phyloP scores from a whole-genome alignment of 768 basidiomycete genomes.

The Sutorius australiensis region DNA sequence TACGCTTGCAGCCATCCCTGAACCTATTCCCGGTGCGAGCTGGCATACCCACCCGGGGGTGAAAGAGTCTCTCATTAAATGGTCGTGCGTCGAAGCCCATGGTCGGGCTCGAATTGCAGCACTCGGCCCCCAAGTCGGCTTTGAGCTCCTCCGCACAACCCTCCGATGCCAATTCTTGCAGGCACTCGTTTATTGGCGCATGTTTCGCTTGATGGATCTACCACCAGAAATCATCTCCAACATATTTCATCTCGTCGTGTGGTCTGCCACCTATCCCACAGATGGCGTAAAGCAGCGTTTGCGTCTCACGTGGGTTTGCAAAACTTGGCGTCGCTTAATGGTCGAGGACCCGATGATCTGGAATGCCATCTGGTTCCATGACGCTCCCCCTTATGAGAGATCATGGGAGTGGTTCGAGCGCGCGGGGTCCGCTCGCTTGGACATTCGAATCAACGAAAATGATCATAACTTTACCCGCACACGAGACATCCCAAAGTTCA shows the following conservation, averaged over 20 bases:
- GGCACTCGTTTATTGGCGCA: slow-evolving; percentile 33
- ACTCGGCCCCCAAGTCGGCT: slow-evolving; percentile 19
- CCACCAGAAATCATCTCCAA: slow-evolving; percentile 63
- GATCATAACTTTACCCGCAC: slow-evolving; percentile 24
- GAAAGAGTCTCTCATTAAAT: slow-evolving; percentile 7
- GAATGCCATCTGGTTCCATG: slow-evolving; percentile 65
- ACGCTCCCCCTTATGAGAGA: slow-evolving; percentile 45
- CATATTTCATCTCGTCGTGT: slow-evolving; percentile 59
- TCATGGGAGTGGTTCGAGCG: slow-evolving; percentile 57
- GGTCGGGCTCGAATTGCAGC: slow-evolving; percentile 21
- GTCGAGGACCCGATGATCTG: slow-evolving; percentile 51
- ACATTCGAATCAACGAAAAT: slow-evolving; percentile 57
- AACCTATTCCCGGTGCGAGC: slow-evolving; percentile 7
- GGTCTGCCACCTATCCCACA: slow-evolving; percentile 42
- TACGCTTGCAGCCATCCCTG: slow-evolving; percentile 16
- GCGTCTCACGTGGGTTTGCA: slow-evolving; percentile 56
- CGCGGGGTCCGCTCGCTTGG: slow-evolving; percentile 51
- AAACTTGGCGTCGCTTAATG: slow-evolving; percentile 49
- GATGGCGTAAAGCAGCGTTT: slow-evolving; percentile 41
- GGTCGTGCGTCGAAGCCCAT: slow-evolving; percentile 12
- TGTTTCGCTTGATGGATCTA: slow-evolving; percentile 58
- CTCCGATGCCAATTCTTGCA: slow-evolving; percentile 19
- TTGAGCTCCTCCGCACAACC: slow-evolving; percentile 10
- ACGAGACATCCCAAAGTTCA: slow-evolving; percentile 33
- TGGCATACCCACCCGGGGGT: not conserved